Percentiles rank a stretch among this genome's conserved stretches.
Conservation (phyloP, 140 eudicot genomes). For the Ambrosia hybrid region DNA sequence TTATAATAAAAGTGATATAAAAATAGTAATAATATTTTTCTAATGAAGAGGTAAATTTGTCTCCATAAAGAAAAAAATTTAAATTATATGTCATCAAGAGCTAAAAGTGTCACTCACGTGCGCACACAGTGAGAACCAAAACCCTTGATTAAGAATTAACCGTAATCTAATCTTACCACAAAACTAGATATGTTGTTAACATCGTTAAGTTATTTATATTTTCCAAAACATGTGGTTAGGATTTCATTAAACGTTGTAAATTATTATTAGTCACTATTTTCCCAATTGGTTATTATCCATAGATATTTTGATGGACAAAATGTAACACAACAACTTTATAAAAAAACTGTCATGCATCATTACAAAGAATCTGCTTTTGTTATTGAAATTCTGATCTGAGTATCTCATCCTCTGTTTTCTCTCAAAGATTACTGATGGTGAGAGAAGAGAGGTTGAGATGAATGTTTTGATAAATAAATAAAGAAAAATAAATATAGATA, state of each 20-base stretch:
- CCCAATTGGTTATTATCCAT: background rate
- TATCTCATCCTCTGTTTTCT: conserved; percentile 29
- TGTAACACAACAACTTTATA: background rate
- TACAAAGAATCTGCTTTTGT: conserved; percentile 2
- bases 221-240: background rate
- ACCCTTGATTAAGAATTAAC: too few species aligned
- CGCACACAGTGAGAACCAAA: too few species aligned
- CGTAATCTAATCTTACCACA: too few species aligned
- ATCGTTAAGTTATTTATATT: too few species aligned
- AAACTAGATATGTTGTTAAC: too few species aligned
- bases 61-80: too few species aligned
- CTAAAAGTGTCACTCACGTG: too few species aligned
- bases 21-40: too few species aligned
- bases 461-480: background rate
- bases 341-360: background rate
- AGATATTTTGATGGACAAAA: background rate
- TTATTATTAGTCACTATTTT: background rate
- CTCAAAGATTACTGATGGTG: conserved; percentile 21
- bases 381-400: conserved; percentile 1
- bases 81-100: too few species aligned
- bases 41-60: too few species aligned
- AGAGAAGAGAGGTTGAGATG: conserved; percentile 33
- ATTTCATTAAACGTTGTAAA: background rate
- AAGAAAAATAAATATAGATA: background rate
- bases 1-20: too few species aligned